These are phyloP conservation scores for Fomitiporia mediterranea DNA, from an alignment of 1,284 basidiomycete genomes.

Conservation along the genomic window DNA sequence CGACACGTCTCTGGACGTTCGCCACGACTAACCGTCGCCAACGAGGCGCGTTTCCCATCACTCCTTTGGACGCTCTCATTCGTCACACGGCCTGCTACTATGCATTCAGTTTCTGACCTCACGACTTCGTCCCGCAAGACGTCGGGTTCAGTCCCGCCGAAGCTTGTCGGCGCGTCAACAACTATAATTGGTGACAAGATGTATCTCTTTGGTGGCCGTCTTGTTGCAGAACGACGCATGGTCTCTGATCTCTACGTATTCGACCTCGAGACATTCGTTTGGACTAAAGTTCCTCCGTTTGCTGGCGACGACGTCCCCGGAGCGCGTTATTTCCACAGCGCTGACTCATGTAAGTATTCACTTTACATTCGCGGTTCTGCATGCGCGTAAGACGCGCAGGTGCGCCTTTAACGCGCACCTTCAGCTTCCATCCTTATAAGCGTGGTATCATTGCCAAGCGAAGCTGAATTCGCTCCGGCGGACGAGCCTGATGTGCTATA, in stretches of 20 bases:
- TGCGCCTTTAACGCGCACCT: not conserved
- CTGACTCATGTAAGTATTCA: slow-evolving; percentile 72
- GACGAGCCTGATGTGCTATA: too few species aligned
- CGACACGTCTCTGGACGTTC: not conserved
- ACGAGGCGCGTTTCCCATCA: not conserved
- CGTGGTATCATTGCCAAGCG: not conserved
- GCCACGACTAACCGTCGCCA: not conserved
- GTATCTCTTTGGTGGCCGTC: slow-evolving; percentile 85
- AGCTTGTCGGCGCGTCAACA: slow-evolving; percentile 79
- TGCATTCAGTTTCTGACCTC: slow-evolving; percentile 84
- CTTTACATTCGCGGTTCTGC: not conserved
- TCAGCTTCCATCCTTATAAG: too few species aligned
- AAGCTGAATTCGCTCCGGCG: not conserved
- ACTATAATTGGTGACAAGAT: slow-evolving; percentile 80
- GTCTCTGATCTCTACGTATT: slow-evolving; percentile 85
- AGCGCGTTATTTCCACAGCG: slow-evolving; percentile 87
- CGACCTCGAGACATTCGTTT: slow-evolving; percentile 72
- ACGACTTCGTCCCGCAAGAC: slow-evolving; percentile 82
- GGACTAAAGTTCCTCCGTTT: slow-evolving; percentile 66
- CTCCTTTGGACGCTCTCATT: not conserved
- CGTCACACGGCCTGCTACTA: slow-evolving; percentile 22
- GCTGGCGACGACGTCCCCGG: slow-evolving; percentile 66
- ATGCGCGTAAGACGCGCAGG: not conserved
- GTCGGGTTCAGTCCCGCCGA: slow-evolving; percentile 81
- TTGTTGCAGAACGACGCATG: slow-evolving; percentile 83